Conservation (phyloP, 2,329 filamentous ascomycete species). For the Fusarium succisae region DNA sequence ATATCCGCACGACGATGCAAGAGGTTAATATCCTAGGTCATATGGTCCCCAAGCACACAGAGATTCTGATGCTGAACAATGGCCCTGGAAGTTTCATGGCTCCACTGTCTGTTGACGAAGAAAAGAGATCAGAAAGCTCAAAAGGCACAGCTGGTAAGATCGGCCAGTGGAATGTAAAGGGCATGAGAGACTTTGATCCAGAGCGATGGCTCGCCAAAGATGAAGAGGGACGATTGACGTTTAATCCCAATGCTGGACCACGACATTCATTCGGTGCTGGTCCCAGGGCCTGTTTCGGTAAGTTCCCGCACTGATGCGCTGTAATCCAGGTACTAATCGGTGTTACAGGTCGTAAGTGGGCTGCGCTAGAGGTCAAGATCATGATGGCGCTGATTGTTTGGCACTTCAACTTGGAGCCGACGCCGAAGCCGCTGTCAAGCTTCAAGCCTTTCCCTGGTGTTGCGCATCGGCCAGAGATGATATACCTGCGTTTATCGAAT, state of each 20-base stretch:
- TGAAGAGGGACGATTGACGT: not conserved
- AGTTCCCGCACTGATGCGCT: fast-evolving
- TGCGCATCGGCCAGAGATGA: not conserved
- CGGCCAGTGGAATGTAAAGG: not conserved
- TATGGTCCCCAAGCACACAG: not conserved
- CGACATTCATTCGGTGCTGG: not conserved
- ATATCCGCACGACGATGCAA: not conserved
- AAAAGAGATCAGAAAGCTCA: not conserved
- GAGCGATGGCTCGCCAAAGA: not conserved
- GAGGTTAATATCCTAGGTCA: not conserved
- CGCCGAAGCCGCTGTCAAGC: not conserved
- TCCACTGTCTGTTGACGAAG: not conserved
- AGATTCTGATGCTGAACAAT: not conserved
- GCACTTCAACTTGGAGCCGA: not conserved
- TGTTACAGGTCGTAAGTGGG: not conserved
- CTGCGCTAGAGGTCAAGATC: not conserved
- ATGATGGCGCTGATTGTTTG: not conserved
- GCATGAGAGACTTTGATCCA: not conserved
- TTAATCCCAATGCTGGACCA: not conserved
- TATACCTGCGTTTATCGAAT: not conserved
- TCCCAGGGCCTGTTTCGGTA: not conserved
- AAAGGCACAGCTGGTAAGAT: not conserved
- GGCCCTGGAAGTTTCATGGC: not conserved
- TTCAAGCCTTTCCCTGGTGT: not conserved
- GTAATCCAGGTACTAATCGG: fast-evolving